phyloP scores from a whole-genome alignment of 768 basidiomycete species.

The Cystobasidium ongulense region DNA sequence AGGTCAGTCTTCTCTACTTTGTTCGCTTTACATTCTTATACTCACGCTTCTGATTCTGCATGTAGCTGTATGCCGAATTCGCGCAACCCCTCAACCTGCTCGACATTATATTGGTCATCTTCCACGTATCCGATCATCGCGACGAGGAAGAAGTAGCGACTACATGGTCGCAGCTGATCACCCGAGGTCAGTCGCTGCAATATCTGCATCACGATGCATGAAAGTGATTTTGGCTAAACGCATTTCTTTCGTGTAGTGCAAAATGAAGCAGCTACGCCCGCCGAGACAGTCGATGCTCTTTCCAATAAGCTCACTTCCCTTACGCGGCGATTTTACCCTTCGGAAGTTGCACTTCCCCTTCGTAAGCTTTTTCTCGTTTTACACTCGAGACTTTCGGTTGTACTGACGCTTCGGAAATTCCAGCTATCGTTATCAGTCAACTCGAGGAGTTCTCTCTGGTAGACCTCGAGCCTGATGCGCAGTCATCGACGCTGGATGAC shows the following conservation, averaged over 20 bases:
- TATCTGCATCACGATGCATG: constrained; percentile 49
- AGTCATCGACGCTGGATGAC: constrained; percentile 54
- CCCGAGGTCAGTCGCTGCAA: constrained; percentile 54
- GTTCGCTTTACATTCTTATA: neutral
- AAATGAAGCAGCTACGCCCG: constrained; percentile 24
- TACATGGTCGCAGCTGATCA: constrained; percentile 82
- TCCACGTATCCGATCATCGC: constrained; percentile 86
- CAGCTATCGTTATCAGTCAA: constrained; percentile 67
- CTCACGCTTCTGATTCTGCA: neutral
- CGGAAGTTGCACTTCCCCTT: constrained; percentile 79
- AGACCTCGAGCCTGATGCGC: constrained; percentile 49
- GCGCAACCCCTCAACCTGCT: constrained; percentile 78
- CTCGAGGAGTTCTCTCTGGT: constrained; percentile 54
- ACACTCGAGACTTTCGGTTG: neutral
- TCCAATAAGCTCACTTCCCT: constrained; percentile 60
- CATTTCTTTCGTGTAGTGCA: constrained; percentile 4
- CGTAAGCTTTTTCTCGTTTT: constrained; percentile 51
- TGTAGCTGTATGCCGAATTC: constrained; percentile 75
- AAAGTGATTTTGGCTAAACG: constrained; percentile 35
- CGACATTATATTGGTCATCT: constrained; percentile 73
- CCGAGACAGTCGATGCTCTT: constrained; percentile 53
- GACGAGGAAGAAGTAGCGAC: constrained; percentile 71
- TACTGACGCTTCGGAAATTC: neutral
- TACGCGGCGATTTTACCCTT: constrained; percentile 80
- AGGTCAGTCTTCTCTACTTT: constrained; percentile 52